Evolutionary conservation across 306 rosid genomes (phyloP).

Genomic region (Nissolia schottii): DNA sequence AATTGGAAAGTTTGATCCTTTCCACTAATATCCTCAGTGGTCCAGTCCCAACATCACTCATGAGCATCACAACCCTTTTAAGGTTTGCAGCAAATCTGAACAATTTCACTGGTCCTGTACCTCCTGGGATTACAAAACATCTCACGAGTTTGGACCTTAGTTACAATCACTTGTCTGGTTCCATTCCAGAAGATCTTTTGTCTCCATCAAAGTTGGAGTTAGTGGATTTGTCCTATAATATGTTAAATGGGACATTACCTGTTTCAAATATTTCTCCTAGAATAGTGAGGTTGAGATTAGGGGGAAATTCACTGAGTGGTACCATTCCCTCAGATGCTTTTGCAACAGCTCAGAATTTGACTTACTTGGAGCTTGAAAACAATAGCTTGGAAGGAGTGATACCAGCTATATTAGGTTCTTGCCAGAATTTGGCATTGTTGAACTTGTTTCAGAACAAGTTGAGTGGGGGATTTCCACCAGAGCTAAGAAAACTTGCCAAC

Average conservation of each 20-base stretch:
- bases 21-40: constrained; percentile 47
- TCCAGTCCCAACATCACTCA: constrained; percentile 42
- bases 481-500: constrained; percentile 42
- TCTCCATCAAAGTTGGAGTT: constrained; percentile 32
- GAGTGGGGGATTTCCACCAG: constrained; percentile 42
- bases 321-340: constrained; percentile 29
- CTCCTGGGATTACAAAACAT: constrained; percentile 42
- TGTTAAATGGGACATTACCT: constrained; percentile 45
- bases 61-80: constrained; percentile 32
- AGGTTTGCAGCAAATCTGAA: constrained; percentile 73
- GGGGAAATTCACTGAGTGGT: constrained; percentile 48
- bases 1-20: constrained; percentile 54
- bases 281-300: constrained; percentile 67
- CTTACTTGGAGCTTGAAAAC: constrained; percentile 61
- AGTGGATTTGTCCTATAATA: constrained; percentile 64
- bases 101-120: constrained; percentile 39
- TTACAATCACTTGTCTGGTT: constrained; percentile 35
- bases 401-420: constrained; percentile 45
- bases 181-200: constrained; percentile 51
- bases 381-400: constrained; percentile 45
- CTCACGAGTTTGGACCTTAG: constrained; percentile 62
- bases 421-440: constrained; percentile 52
- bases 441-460: constrained; percentile 57
- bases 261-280: constrained; percentile 28
- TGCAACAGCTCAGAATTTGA: constrained; percentile 9